phyloP scores from a whole-genome alignment of 108 stramenopile species.

The Skeletonema grethae region DNA sequence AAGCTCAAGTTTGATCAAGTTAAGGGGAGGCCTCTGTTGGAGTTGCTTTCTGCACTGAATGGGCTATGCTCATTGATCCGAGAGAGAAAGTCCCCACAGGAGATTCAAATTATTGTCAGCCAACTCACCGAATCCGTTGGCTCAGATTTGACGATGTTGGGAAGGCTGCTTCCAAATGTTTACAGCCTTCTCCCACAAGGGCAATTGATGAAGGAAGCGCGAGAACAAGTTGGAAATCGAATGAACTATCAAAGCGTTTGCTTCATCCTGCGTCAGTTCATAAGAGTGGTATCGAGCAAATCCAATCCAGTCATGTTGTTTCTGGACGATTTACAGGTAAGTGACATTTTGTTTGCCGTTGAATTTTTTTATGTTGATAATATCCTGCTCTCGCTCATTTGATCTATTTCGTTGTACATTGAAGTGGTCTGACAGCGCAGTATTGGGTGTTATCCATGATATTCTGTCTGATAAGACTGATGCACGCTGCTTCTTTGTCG shows the following conservation, averaged over 20 bases:
- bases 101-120: conserved; percentile 7
- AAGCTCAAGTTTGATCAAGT: conserved; percentile 36
- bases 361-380: conserved; percentile 21
- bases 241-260: conserved; percentile 40
- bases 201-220: neutral
- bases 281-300: conserved; percentile 33
- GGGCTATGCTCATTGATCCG: conserved; percentile 26
- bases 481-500: conserved; percentile 37
- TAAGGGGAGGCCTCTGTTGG: conserved; percentile 21
- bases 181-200: conserved; percentile 2
- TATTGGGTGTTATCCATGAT: conserved; percentile 29
- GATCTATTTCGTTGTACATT: conserved; percentile 26
- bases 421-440: conserved; percentile 39
- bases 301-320: conserved; percentile 33
- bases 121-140: conserved; percentile 33
- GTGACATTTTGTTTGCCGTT: conserved; percentile 15
- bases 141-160: conserved; percentile 26
- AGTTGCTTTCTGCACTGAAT: conserved; percentile 35
- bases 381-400: conserved; percentile 11
- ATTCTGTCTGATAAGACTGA: conserved; percentile 31
- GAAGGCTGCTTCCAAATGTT: conserved; percentile 30
- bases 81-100: conserved; percentile 2
- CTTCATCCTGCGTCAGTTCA: conserved; percentile 38
- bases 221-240: neutral
- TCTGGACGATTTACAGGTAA: conserved; percentile 26